Evolutionary conservation across 306 rosid species (phyloP), one percentile per base, ranked within the genome.

Genomic region (Sicyos baderoa): DNA sequence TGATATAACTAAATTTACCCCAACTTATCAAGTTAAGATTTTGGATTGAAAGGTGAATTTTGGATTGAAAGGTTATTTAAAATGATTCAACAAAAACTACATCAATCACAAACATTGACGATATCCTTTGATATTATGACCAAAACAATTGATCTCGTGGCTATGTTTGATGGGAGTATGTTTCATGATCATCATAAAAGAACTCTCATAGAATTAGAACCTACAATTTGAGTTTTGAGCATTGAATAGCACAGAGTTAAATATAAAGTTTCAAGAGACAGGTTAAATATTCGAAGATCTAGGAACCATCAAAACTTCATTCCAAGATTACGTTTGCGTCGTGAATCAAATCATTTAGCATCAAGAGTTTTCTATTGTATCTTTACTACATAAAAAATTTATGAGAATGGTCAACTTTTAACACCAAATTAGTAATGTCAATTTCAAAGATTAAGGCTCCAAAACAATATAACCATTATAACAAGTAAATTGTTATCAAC

Each of bases 301-400:
- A 32, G 45, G 7, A 32, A 60, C 23, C 67, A 60, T 8, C 47
- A 61, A n/a, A 17, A 32, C 13, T 37, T 2, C 25, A 61, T 16
- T 61, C 48, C 25, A 61, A n/a, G 25, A 35, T 61, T 61, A 37
- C 37, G 7, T 8, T 61, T 10, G 68, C 22, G 17, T 61, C 22
- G 37, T 60, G 49, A 32, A 61, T 61, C 49, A 9, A 35, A 37
- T 17, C 68, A 61, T 37, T 59, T 60, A 61, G 15, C 37, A 61
- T 61, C 68, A 61, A 35, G 49, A 9, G 25, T n/a, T 35, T 17
- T 23, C 32, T 3, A 4, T 6, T 16, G 25, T 19, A n/a, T 17
- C 49, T 8, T 61, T 61, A 32, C 25, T 35, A 59, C 40, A 37
- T 61, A 23, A 48, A 61, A 17, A 37, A 35, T 10, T 10, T 32